These are phyloP conservation scores for Leccinum olivaceopallidum DNA, from an alignment of 768 basidiomycete genomes.

Conservation along the genomic window DNA sequence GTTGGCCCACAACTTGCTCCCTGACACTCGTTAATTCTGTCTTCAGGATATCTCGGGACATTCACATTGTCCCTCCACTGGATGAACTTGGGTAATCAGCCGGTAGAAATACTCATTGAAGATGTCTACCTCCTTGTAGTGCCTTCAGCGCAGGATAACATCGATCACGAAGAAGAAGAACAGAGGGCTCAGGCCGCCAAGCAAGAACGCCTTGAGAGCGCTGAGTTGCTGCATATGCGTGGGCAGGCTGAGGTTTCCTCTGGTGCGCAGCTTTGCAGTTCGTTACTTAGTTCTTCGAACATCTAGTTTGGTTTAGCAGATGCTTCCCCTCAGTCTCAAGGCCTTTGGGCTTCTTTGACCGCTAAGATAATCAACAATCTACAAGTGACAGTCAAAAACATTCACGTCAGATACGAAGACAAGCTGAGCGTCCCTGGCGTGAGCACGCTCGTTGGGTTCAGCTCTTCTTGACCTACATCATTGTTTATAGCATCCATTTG, in stretches of 20 bases:
- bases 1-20: conserved; percentile 35
- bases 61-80: conserved; percentile 86
- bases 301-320: conserved; percentile 31
- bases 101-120: conserved; percentile 88
- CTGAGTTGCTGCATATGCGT: conserved; percentile 77
- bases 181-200: conserved; percentile 80
- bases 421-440: conserved; percentile 91
- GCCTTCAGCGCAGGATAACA: conserved; percentile 67
- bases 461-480: neutral
- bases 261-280: conserved; percentile 37
- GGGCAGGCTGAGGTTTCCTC: conserved; percentile 51
- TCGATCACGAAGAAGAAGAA: conserved; percentile 85
- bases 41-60: conserved; percentile 77
- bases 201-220: conserved; percentile 83
- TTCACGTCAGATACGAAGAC: conserved; percentile 97
- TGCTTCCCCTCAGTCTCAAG: conserved; percentile 74
- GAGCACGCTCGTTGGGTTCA: conserved; percentile 31
- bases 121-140: conserved; percentile 94
- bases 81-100: conserved; percentile 87
- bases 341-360: conserved; percentile 77
- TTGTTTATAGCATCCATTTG: conserved; percentile 80
- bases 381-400: conserved; percentile 93
- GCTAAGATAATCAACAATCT: conserved; percentile 94
- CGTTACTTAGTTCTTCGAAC: neutral
- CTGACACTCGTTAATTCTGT: neutral